Evolutionary conservation across 768 basidiomycete species (phyloP).

Genomic region (Leccinum truebloodii): DNA sequence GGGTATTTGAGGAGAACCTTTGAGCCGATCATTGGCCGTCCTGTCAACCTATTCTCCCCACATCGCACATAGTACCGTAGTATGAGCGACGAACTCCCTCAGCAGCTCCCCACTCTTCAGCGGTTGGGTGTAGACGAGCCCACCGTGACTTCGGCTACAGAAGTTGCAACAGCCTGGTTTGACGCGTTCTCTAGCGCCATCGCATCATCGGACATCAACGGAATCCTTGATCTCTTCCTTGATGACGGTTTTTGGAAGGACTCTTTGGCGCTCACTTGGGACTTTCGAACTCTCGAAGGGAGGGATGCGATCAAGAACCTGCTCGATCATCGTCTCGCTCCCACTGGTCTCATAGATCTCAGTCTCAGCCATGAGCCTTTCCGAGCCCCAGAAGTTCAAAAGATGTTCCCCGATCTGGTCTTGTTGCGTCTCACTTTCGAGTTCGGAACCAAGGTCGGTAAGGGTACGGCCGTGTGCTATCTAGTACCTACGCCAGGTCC

Average conservation of each 20-base stretch:
- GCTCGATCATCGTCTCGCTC: conserved; percentile 39
- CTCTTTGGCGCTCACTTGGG: conserved; percentile 52
- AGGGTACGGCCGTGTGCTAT: conserved; percentile 53
- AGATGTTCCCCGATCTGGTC: conserved; percentile 52
- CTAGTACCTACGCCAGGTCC: conserved; percentile 46
- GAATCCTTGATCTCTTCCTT: conserved; percentile 30
- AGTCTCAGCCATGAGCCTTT: conserved; percentile 26
- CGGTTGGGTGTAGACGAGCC: conserved; percentile 27
- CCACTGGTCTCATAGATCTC: conserved; percentile 21
- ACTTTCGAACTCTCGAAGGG: conserved; percentile 52
- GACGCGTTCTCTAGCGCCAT: conserved; percentile 25
- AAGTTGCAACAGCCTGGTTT: conserved; percentile 30
- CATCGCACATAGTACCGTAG: not conserved
- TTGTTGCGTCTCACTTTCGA: conserved; percentile 59
- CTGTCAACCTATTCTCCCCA: not conserved
- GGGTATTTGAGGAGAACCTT: not conserved
- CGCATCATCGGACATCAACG: conserved; percentile 13
- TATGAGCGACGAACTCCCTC: conserved; percentile 28
- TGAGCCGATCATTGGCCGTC: not conserved
- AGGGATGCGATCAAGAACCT: conserved; percentile 39
- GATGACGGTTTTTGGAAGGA: conserved; percentile 51
- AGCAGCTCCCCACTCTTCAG: conserved; percentile 33
- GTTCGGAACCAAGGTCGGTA: conserved; percentile 52
- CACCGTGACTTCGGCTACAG: conserved; percentile 17
- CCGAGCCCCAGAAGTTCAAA: conserved; percentile 34